Evolutionary conservation across 306 rosid species (phyloP), one percentile per base, ranked within the genome.

Genomic region (Mimosa pudica): DNA sequence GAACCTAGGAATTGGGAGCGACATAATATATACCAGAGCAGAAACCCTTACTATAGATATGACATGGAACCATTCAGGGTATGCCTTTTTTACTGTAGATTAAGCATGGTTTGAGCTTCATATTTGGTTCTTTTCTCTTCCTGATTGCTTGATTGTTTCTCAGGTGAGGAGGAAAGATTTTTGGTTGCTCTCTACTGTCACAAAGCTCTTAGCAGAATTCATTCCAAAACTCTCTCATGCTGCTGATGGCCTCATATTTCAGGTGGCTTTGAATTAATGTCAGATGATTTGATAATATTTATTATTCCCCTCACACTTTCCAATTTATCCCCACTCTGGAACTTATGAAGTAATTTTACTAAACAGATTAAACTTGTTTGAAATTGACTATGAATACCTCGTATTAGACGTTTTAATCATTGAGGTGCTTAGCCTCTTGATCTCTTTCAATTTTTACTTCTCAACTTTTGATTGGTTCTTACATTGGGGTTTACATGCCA

Each of bases 101-200:
- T 76, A 64, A 65, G 65, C 83, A 42, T 61, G 33, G 77, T 76
- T 73, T 42, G 12, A 73, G 72, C n/a, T 80, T 68, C 60, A 46
- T 36, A 68, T 76, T 51, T n/a, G 46, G 48, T 33, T 18, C 8
- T 51, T 76, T 13, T 69, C 74, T 62, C 32, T 77, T 62, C 38
- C 52, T 64, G 57, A 80, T 88, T 65, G 65, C 75, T 73, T 64
- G 52, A 73, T 73, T 68, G 52, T 48, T 87, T 75, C 35, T 78
- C 84, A 94, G 98, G 98, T 94, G 86, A 87, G 98, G 92, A 89
- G 98, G 83, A 94, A 94, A 87, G 97, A 86, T 80, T 94, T 94
- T 83, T 94, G 97, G 97, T 85, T 92, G 91, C 98, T 94, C 86
- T 90, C 97, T 61, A 86, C 97, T 12, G 98, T 94, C 75, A 90